phyloP scores from a whole-genome alignment of 2,329 filamentous ascomycete species.

The Coniella lustricola region DNA sequence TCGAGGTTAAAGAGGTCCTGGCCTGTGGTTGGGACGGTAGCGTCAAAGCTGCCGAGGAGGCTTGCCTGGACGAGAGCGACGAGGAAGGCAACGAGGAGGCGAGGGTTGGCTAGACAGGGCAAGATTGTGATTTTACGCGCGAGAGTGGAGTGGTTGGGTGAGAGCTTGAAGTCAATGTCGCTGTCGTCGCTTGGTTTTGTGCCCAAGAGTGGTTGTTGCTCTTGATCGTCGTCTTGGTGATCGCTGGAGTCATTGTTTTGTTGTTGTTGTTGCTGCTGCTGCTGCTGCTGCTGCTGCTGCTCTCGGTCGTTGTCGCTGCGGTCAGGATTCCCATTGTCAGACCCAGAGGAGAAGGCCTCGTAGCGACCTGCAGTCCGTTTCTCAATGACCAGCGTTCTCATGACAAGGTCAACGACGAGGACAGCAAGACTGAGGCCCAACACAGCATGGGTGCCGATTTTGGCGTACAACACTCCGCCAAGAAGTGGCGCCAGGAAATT shows the following conservation, averaged over 20 bases:
- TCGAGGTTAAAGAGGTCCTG: slow-evolving; percentile 30
- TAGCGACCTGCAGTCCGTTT: slow-evolving; percentile 48
- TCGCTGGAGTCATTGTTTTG: background rate
- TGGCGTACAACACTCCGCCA: slow-evolving; percentile 54
- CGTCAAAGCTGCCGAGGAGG: slow-evolving; percentile 30
- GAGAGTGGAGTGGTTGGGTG: slow-evolving; percentile 30
- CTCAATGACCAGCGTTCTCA: slow-evolving; percentile 56
- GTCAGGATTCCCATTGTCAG: background rate
- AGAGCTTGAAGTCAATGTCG: slow-evolving; percentile 34
- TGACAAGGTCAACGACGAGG: slow-evolving; percentile 49
- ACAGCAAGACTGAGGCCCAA: slow-evolving; percentile 50
- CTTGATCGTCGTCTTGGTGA: slow-evolving; percentile 21
- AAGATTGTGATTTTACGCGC: slow-evolving; percentile 40
- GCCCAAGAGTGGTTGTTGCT: slow-evolving; percentile 33
- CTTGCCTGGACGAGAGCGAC: slow-evolving; percentile 37
- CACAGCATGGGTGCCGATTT: slow-evolving; percentile 50
- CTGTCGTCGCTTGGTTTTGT: slow-evolving; percentile 21
- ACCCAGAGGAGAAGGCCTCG: slow-evolving; percentile 14
- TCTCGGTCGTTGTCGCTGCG: background rate
- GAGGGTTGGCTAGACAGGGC: slow-evolving; percentile 32
- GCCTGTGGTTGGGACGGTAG: slow-evolving; percentile 31
- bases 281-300: background rate
- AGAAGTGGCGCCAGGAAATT: slow-evolving; percentile 49
- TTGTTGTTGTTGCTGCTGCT: background rate
- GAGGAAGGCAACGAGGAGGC: slow-evolving; percentile 31